Base-by-base conservation (phyloP, 768 basidiomycete genomes). In the Tylopilus rubrobrunneus region DNA sequence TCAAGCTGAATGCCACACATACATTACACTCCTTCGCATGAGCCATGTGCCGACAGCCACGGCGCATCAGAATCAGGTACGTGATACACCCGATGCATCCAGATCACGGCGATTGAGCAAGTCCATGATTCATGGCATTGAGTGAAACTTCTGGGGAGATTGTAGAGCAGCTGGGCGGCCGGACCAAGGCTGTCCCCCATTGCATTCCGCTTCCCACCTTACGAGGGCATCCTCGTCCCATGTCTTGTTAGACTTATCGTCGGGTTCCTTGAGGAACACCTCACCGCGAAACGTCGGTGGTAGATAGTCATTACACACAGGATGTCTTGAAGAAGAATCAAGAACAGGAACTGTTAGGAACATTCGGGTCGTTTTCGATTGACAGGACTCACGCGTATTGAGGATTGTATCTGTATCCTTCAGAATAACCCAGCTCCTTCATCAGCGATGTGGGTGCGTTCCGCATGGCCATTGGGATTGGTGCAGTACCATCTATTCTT, bases 371-470 rank as follows among this genome's bases (percentile, higher is more conserved):
- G 7, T 9, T 33, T 21, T 37, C 21, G 41, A 49, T 31, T 7
- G 2, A 25, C 27, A 40, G 29, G n/a, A 63, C 80, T 62, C 55
- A 82, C 77, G 61, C 66, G 62, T 77, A 87, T 27, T 69, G 72
- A 9, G 86, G 86, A 66, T 87, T 83, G 57, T 84, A 89, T 49
- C 65, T 67, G 57, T 89, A 89, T 21, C 75, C 79, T 58, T 79
- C 73, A 1, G 83, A 84, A 61, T 87, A 89, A 21, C 83, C 85
- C 2, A 89, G 74, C 25, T 82, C 76, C 64, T 84, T 83, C 84
- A 88, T 85, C 10, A 89, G 63, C 19, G 57, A 59, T 3, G 89
- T 90, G 3, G 89, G 89, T 9, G 89, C 88, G 68, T 93, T 92
- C 29, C 92, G 79, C 60, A 92, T 77, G 36, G 78, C 74, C 52